These are phyloP conservation scores for Clonostachys sp. DNA, from an alignment of 2,329 filamentous ascomycete genomes.

Conservation along the genomic window DNA sequence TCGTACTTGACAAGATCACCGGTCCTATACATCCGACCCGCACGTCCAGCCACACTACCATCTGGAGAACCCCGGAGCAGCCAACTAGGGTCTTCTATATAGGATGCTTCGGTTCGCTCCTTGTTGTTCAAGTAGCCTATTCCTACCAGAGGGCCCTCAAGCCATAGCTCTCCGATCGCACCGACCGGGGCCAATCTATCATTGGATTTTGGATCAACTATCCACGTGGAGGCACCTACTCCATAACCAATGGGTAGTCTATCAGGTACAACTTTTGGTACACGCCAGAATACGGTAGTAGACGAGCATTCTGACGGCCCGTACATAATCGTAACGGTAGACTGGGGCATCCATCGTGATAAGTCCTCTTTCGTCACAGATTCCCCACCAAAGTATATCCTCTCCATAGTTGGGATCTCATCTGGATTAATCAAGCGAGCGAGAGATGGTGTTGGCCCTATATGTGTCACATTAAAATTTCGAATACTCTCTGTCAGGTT, in stretches of 20 bases:
- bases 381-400: slow-evolving; percentile 12
- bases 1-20: slow-evolving; percentile 39
- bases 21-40: slow-evolving; percentile 30
- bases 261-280: too few relatives aligned
- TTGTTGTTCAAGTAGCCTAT: slow-evolving; percentile 52
- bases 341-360: not conserved
- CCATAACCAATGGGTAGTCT: too few relatives aligned
- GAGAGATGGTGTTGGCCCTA: slow-evolving; percentile 7
- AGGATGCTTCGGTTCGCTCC: slow-evolving; percentile 42
- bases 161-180: slow-evolving; percentile 75
- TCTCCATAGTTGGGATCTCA: slow-evolving; percentile 9
- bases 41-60: too few relatives aligned
- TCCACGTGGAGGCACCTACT: too few relatives aligned
- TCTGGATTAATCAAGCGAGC: slow-evolving; percentile 10
- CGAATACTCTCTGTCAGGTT: slow-evolving; percentile 6
- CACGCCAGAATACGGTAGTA: too few relatives aligned
- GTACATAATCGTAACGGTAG: too few relatives aligned
- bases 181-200: slow-evolving; percentile 7
- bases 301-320: too few relatives aligned
- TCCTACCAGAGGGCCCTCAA: slow-evolving; percentile 78
- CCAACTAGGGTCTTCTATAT: slow-evolving; percentile 54
- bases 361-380: slow-evolving; percentile 6
- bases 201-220: too few relatives aligned
- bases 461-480: slow-evolving; percentile 5
- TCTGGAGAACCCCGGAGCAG: slow-evolving; percentile 14